Base-by-base conservation (phyloP, 2,329 filamentous ascomycete genomes). In the Pestalotiopsis sp. region DNA sequence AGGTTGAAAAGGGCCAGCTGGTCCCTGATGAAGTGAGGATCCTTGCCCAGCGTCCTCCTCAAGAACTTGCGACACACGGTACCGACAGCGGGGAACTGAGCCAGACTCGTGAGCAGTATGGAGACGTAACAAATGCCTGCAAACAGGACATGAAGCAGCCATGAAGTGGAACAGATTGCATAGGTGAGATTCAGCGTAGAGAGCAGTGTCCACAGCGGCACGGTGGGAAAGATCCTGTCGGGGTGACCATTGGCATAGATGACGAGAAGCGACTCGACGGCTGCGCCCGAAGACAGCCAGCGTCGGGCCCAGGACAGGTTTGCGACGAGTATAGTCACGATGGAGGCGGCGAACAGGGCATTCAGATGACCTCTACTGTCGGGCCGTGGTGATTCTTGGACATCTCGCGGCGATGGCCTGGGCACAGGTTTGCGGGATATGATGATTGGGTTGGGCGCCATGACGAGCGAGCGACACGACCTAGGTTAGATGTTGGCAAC, bases 21-120 rank as follows among this genome's bases (percentile, higher is more conserved):
- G 69, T 87, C 85, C 61, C 83, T 82, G 70, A 85, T 83, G 72
- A 87, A 86, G 68, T 86, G 83, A 25, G 85, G 72, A 49, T 83
- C 77, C 61, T 81, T 74, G 36, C 83, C 76, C 11, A 86, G 73
- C 25, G 73, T 75, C 20, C 77, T 78, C 61, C 82, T 75, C 31
- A 68, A n/a, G 58, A 66, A 39, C 12, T 31, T 25, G 25, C 66
- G 45, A 52, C 27, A 59, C 20, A 61, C 14, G 9, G 20, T 14
- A 13, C 27, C 65, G 7, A 67, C 65, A 11, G 36, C n/a, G 13
- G 52, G 65, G 72, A 86, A 87, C 69, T 86, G 84, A 65, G 81
- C 83, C 4, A 87, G 72, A 57, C 81, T 84, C 3, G 82, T 79
- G 14, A 86, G 67, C 5, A 81, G 71, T 58, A 84, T 78, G 2